Evolutionary conservation across 495 filamentous ascomycete genomes (phyloP), one percentile per base, ranked within the genome.

Genomic region (Aspergillus ostianus): DNA sequence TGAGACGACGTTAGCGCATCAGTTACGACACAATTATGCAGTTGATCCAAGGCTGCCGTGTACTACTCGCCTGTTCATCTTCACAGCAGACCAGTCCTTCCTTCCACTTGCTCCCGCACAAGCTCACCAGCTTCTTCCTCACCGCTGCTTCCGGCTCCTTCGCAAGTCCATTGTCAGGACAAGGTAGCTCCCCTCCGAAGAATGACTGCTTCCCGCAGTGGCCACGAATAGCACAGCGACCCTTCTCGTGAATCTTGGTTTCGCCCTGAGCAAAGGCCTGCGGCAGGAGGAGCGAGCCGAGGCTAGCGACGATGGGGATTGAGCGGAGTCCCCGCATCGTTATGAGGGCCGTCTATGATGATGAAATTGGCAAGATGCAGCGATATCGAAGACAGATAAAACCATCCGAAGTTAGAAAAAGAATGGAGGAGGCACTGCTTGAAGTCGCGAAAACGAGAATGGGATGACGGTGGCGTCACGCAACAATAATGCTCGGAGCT

Each of bases 121-220:
- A 77, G 19, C 84, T 81, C n/a, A 95, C 84, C 29, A 98, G 76
- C 73, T 93, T 86, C 66, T 89, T 73, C 55, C 90, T 83, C 53
- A 89, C 79, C 21, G 84, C 79, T 4, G 82, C 80, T 26, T 87
- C 83, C 10, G 93, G 93, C 45, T 87, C 80, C 52, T 85, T 78
- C 48, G 94, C 95, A 45, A 86, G 79, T 19, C 79, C 92, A 72
- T 98, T 98, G 74, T 98, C 94, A n/a, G 92, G 85, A 67, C 92
- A 98, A 8, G 94, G 94, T 55, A 98, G 80, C 65, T 96, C 84
- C 51, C 86, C 83, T 18, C 91, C 91, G 68, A 97, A 97, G 64
- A 93, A 86, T 46, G 87, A 87, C 72, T 94, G 85, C 69, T 89
- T 91, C 6, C 93, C 94, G 68, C 94, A 98, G 60, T 95, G 85